Conservation (phyloP, 331 rosid genomes). For the Erythrophleum ivorense region DNA sequence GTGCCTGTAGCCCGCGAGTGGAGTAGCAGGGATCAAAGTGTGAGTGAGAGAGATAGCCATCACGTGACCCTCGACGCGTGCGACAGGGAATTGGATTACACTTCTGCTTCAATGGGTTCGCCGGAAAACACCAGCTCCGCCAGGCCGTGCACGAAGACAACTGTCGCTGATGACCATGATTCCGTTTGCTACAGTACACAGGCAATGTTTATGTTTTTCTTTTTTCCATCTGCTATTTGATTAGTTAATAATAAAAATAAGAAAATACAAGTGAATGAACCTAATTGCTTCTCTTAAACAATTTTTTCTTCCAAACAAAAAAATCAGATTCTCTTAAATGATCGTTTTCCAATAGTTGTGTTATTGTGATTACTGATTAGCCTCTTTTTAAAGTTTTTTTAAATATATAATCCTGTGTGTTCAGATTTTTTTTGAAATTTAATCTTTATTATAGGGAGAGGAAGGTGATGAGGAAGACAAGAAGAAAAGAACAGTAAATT, state of each 20-base stretch:
- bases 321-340: not conserved
- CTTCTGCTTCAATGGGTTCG: conserved; percentile 67
- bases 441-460: conserved; percentile 45
- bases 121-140: conserved; percentile 65
- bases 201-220: conserved; percentile 39
- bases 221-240: not conserved
- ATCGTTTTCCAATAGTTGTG: not conserved
- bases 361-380: not conserved
- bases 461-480: conserved; percentile 46
- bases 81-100: conserved; percentile 56
- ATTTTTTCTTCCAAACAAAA: too few species aligned
- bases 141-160: conserved; percentile 46
- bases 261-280: not conserved
- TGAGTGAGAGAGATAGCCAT: conserved; percentile 58
- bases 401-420: not conserved
- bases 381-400: not conserved
- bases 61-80: conserved; percentile 55
- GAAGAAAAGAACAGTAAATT: conserved; percentile 51
- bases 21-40: conserved; percentile 59
- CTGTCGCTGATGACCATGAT: conserved; percentile 71
- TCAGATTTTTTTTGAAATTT: not conserved
- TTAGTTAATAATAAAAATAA: not conserved
- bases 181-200: conserved; percentile 81
- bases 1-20: conserved; percentile 41
- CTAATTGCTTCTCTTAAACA: too few species aligned